Conservation (phyloP, 164 flowering plant species). For the Chimonanthus praecox region DNA sequence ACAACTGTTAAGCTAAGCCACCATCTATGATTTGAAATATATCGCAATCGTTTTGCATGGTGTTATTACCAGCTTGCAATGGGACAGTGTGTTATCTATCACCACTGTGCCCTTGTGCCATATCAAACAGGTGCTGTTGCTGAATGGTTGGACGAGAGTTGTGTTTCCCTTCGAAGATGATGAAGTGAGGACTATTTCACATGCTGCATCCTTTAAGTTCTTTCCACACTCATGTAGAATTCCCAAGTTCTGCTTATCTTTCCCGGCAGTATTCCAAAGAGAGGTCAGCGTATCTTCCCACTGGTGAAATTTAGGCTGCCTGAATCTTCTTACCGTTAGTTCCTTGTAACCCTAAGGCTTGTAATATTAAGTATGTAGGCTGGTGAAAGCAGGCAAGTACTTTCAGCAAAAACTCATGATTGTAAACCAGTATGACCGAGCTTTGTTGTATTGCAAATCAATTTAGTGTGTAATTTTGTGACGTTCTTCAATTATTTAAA, state of each 20-base stretch:
- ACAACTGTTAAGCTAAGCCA: background rate
- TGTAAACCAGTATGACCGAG: background rate
- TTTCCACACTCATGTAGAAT: background rate
- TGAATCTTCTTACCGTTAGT: background rate
- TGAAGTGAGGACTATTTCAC: background rate
- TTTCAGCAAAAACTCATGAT: no score
- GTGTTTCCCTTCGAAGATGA: background rate
- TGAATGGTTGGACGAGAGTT: background rate
- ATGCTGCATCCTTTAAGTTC: background rate
- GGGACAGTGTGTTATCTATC: background rate
- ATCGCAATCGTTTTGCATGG: slow-evolving; percentile 1
- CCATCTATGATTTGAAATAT: background rate
- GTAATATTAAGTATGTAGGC: background rate
- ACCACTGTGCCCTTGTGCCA: background rate
- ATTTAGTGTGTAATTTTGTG: background rate
- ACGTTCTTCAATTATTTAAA: background rate
- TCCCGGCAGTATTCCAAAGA: background rate
- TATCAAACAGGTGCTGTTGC: background rate
- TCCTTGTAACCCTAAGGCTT: background rate
- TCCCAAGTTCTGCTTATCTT: background rate
- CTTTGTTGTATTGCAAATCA: background rate
- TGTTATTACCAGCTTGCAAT: slow-evolving; percentile 2
- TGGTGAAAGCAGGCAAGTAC: background rate
- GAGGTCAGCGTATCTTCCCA: background rate
- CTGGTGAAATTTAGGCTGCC: background rate